Percentiles rank a stretch among this genome's conserved stretches.
These are phyloP conservation scores for Massariosphaeria phaeospora DNA, from an alignment of 495 filamentous ascomycete genomes.

Conservation along the genomic window DNA sequence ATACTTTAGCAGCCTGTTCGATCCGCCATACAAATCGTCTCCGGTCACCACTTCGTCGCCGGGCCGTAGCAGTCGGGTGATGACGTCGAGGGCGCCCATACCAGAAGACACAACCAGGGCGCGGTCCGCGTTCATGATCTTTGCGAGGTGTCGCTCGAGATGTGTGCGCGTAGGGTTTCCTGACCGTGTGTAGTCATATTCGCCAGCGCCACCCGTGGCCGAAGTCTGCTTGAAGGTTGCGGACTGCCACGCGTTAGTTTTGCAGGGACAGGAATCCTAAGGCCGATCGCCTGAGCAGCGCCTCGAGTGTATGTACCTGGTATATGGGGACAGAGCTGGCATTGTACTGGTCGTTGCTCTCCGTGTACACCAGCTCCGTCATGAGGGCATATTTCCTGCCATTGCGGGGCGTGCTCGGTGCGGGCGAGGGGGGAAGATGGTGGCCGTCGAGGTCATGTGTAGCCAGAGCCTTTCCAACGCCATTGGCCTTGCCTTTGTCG, in stretches of 20 bases:
- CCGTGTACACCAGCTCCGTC: conserved; percentile 94
- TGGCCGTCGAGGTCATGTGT: conserved; percentile 82
- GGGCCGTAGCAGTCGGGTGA: conserved; percentile 85
- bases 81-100: conserved; percentile 96
- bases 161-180: conserved; percentile 96
- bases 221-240: conserved; percentile 96
- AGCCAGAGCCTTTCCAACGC: conserved; percentile 60
- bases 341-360: conserved; percentile 92
- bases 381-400: conserved; percentile 86
- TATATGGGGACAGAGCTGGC: conserved; percentile 94
- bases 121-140: conserved; percentile 93
- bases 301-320: conserved; percentile 49
- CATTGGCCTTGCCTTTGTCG: conserved; percentile 31
- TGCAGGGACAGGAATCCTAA: no score
- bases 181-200: conserved; percentile 97
- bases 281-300: background rate
- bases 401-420: conserved; percentile 81
- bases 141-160: conserved; percentile 91
- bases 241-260: conserved; percentile 50
- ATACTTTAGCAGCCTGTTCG: conserved; percentile 89
- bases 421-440: conserved; percentile 86
- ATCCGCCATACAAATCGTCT: conserved; percentile 94
- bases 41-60: conserved; percentile 97
- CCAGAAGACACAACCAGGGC: conserved; percentile 90
- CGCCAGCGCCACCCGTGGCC: conserved; percentile 64